Percentiles rank a stretch among this genome's conserved stretches.
Evolutionary conservation across 192 early-diverging fungal genomes (phyloP).

Genomic region (Chytriomyces sp.): DNA sequence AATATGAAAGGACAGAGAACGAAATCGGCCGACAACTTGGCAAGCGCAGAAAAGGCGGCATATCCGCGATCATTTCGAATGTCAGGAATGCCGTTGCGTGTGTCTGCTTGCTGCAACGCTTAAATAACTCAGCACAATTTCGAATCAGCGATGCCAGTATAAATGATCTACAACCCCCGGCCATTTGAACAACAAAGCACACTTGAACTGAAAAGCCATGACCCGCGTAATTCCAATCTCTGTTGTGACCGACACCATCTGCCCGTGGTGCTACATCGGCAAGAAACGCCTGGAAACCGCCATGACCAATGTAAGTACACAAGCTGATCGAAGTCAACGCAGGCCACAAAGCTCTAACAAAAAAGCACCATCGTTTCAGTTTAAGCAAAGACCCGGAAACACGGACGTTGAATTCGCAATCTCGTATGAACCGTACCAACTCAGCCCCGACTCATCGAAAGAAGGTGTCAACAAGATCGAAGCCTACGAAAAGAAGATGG

Average conservation of each 20-base stretch:
- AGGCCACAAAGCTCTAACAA: not conserved
- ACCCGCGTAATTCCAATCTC: no score
- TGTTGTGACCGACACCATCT: constrained; percentile 61
- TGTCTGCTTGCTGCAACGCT: no score
- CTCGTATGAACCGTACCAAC: constrained; percentile 48
- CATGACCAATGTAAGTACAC: constrained; percentile 28
- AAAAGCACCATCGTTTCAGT: not conserved
- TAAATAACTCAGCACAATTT: no score
- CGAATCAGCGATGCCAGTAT: not conserved
- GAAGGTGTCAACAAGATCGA: constrained; percentile 55
- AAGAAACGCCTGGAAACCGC: constrained; percentile 74
- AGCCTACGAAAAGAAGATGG: constrained; percentile 71
- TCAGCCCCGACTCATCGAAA: constrained; percentile 32
- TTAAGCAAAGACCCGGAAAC: constrained; percentile 52
- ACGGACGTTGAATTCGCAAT: constrained; percentile 63
- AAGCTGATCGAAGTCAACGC: not conserved
- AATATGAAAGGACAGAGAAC: no score
- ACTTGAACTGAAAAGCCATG: no score
- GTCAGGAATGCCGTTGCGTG: no score
- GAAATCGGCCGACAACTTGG: no score
- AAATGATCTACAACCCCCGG: no score
- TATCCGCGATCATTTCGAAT: no score
- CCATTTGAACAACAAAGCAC: no score
- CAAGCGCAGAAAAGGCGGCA: no score
- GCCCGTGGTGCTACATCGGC: constrained; percentile 82